phyloP scores from a whole-genome alignment of 139 green algal species.

The Chlamydomonas eustigma region DNA sequence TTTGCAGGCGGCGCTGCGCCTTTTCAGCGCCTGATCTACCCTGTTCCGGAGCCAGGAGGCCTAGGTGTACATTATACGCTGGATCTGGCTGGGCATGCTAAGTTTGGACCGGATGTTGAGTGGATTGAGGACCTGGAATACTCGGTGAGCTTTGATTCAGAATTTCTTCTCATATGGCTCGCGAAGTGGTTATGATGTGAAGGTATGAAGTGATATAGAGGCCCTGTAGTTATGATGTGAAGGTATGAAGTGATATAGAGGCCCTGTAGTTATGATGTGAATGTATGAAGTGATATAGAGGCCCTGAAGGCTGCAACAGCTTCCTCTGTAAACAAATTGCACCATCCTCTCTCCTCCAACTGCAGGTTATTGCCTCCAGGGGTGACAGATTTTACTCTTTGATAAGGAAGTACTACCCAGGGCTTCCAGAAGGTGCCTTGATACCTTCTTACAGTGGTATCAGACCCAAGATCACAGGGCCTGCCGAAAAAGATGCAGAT shows the following conservation, averaged over 20 bases:
- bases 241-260: too few species aligned
- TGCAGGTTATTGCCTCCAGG: conserved; percentile 44
- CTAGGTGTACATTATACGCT: conserved; percentile 87
- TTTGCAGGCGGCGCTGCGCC: conserved; percentile 13
- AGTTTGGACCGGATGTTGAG: conserved; percentile 92
- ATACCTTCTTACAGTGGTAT: conserved; percentile 15
- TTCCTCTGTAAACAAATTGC: too few species aligned
- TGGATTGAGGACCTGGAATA: conserved; percentile 54
- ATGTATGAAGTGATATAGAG: too few species aligned
- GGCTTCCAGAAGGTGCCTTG: conserved; percentile 62
- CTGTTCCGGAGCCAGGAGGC: conserved; percentile 71
- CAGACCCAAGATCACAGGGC: conserved; percentile 12
- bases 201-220: too few species aligned
- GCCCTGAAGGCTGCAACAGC: too few species aligned
- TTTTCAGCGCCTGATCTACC: conserved; percentile 82
- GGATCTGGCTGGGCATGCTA: conserved; percentile 65
- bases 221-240: too few species aligned
- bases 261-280: too few species aligned
- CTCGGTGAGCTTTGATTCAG: not conserved
- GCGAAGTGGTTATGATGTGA: too few species aligned
- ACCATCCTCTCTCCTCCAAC: not conserved
- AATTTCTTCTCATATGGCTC: too few species aligned
- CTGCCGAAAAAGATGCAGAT: conserved; percentile 2
- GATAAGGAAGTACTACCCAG: conserved; percentile 73
- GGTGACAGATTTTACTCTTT: conserved; percentile 58